Base-by-base conservation (phyloP, 345 rosid species). In the Iberis pinnata region DNA sequence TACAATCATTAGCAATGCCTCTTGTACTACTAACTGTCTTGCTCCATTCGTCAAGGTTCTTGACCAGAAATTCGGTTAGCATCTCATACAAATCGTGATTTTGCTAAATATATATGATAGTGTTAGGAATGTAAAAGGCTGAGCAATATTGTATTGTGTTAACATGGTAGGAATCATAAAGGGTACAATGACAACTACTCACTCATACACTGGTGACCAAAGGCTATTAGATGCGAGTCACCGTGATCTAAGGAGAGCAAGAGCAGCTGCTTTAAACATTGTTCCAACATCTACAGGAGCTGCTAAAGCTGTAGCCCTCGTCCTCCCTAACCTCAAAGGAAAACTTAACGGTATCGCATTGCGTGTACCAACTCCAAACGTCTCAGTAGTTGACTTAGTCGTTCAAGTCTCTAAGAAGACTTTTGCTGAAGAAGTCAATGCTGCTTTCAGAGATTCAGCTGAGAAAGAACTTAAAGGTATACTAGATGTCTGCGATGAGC, bases 181-280 rank as follows among this genome's bases (percentile, higher is more conserved):
- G 82, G 98, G 98, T 43, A 90, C 98, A 61, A 90, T 90, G 98
- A 90, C 96, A 33, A 90, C 98, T 9, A 90, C 98, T 69, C 98
- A 90, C 73, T 90, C 98, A 7, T 90, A 90, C 88, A 90, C 96
- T 7, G 98, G 98, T 7, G 98, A 90, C 78, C 98, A 90, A 58
- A 83, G 98, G 71, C 64, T 90, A 9, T 73, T 90, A 0, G 98
- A 90, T 41, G 96, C 98, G 0, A 90, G 96, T 57, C 96, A 90
- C 82, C 96, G 95, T 59, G 98, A 87, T 71, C 80, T 90, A 20
- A 76, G 98, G 69, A 84, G 98, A 53, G 98, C 98, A 56, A 64
- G 98, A 49, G 98, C 98, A 14, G 98, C 96, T 0, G 96, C 98
- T 52, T 80, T 90, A 17, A 90, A 90, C 77, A 90, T 90, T 8